Conservation (phyloP, 352 stramenopile genomes). For the Peronosclerospora sorghi region DNA sequence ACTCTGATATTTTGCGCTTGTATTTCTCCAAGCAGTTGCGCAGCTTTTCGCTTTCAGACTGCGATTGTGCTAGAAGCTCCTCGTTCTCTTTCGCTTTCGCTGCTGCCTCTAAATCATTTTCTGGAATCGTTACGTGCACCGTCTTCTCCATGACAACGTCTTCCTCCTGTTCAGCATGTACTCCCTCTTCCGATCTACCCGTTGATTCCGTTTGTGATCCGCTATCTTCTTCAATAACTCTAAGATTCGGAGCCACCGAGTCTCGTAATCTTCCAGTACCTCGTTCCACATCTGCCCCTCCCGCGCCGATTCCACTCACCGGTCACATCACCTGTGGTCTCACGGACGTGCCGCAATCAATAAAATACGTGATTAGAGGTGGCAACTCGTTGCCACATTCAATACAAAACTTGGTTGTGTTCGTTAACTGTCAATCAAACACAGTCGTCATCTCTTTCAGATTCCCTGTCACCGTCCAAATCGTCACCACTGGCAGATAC, state of each 20-base stretch:
- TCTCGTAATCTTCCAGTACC: conserved; percentile 30
- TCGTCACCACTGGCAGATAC: too few species aligned
- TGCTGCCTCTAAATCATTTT: conserved; percentile 16
- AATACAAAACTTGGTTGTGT: conserved; percentile 70
- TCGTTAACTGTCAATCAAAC: conserved; percentile 31
- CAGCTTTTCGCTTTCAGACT: conserved; percentile 72
- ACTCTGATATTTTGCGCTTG: conserved; percentile 50
- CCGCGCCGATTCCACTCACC: conserved; percentile 21
- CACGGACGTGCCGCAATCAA: conserved; percentile 71
- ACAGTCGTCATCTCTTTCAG: too few species aligned
- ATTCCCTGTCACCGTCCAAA: too few species aligned
- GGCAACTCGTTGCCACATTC: conserved; percentile 78
- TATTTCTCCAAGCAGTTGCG: conserved; percentile 62
- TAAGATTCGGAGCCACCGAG: conserved; percentile 34
- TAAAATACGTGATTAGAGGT: conserved; percentile 72
- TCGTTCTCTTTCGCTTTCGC: conserved; percentile 22
- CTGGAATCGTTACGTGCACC: conserved; percentile 15
- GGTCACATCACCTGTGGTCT: conserved; percentile 43
- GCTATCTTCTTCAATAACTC: conserved; percentile 67
- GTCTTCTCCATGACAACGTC: conserved; percentile 16
- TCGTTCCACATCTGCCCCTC: conserved; percentile 15
- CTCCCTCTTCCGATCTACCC: conserved; percentile 49
- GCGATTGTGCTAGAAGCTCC: conserved; percentile 35
- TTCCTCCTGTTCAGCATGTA: conserved; percentile 23
- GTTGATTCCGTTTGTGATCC: conserved; percentile 39